phyloP scores from a whole-genome alignment of 805 yeast genomes.

The Grigorovia humatica region DNA sequence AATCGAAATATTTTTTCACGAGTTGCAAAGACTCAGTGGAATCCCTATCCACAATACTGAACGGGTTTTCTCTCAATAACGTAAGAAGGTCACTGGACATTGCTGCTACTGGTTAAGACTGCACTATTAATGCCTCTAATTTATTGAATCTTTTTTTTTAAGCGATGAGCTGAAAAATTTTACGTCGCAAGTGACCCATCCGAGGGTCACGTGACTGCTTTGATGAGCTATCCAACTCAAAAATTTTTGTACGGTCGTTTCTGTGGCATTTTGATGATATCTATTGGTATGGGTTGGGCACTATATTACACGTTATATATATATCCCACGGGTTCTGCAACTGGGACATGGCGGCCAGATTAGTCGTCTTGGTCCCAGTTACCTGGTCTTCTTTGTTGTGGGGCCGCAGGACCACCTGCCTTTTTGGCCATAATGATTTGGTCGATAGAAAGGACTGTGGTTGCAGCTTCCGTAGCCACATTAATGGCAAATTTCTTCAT shows the following conservation, averaged over 20 bases:
- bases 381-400: conserved; percentile 77
- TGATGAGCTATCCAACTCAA: too few species aligned
- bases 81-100: neutral
- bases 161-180: neutral
- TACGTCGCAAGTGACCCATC: neutral
- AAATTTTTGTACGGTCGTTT: neutral
- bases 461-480: conserved; percentile 92
- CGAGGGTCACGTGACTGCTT: too few species aligned
- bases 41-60: conserved; percentile 11
- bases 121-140: too few species aligned
- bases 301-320: too few species aligned
- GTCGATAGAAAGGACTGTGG: conserved; percentile 46
- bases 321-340: too few species aligned
- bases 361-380: conserved; percentile 93
- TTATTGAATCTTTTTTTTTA: too few species aligned
- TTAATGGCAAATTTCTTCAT: conserved; percentile 80
- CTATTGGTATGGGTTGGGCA: too few species aligned
- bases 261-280: too few species aligned
- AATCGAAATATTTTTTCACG: conserved; percentile 21
- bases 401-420: conserved; percentile 95
- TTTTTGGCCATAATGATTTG: conserved; percentile 98
- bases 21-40: conserved; percentile 15
- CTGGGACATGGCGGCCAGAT: too few species aligned
- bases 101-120: neutral
- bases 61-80: neutral